phyloP scores from a whole-genome alignment of 2,329 filamentous ascomycete genomes.

The Daldinia sp. region DNA sequence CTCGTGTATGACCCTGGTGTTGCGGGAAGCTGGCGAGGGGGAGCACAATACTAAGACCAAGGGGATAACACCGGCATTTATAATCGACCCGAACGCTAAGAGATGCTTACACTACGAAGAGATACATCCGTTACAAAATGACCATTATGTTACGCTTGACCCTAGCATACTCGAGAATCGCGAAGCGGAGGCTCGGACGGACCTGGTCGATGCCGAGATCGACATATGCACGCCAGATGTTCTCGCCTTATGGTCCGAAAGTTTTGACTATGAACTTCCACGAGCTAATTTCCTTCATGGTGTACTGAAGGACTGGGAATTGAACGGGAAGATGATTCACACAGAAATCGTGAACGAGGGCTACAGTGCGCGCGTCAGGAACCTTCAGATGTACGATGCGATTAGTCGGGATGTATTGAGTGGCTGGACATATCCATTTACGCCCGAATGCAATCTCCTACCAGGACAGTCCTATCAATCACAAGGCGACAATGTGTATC shows the following conservation, averaged over 20 bases:
- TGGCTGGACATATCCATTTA: constrained; percentile 88
- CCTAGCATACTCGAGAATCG: constrained; percentile 78
- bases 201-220: constrained; percentile 93
- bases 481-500: constrained; percentile 76
- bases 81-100: constrained; percentile 82
- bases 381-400: constrained; percentile 89
- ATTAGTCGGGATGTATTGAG: constrained; percentile 88
- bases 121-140: constrained; percentile 75
- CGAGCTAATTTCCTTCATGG: constrained; percentile 90
- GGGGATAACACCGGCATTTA: constrained; percentile 83
- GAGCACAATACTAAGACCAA: constrained; percentile 82
- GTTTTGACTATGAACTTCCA: constrained; percentile 94
- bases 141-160: constrained; percentile 78
- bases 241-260: constrained; percentile 94
- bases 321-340: constrained; percentile 97
- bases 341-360: constrained; percentile 85
- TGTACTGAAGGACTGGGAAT: constrained; percentile 94
- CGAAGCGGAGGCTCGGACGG: constrained; percentile 85
- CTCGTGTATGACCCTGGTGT: constrained; percentile 96
- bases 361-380: constrained; percentile 88
- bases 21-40: constrained; percentile 78
- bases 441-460: constrained; percentile 88
- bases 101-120: constrained; percentile 96
- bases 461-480: constrained; percentile 81
- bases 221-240: constrained; percentile 98